Evolutionary conservation across 2,329 filamentous ascomycete genomes (phyloP).

Genomic region (Incumbomyces lentus): DNA sequence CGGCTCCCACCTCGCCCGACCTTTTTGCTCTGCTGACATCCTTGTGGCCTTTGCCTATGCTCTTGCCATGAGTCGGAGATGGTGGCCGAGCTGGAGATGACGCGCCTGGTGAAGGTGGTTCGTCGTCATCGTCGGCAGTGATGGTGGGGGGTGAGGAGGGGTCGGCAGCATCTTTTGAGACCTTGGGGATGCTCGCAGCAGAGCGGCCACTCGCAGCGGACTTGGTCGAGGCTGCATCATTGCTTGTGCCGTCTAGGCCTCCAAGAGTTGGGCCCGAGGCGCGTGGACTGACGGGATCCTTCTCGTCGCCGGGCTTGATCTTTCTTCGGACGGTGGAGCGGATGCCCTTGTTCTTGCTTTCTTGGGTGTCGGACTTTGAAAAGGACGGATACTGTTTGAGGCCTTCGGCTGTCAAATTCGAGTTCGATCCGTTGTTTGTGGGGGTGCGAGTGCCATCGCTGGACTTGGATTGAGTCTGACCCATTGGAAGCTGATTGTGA

Average conservation of each 20-base stretch:
- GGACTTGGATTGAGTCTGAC: slow-evolving; percentile 42
- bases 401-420: slow-evolving; percentile 38
- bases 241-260: slow-evolving; percentile 44
- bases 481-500: slow-evolving; percentile 30
- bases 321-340: slow-evolving; percentile 74
- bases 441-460: slow-evolving; percentile 45
- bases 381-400: slow-evolving; percentile 86
- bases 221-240: slow-evolving; percentile 61
- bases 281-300: slow-evolving; percentile 56
- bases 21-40: slow-evolving; percentile 72
- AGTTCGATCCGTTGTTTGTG: slow-evolving; percentile 28
- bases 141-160: background rate
- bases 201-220: slow-evolving; percentile 62
- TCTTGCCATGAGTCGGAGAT: slow-evolving; percentile 74
- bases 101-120: slow-evolving; percentile 36
- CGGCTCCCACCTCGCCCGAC: slow-evolving; percentile 83
- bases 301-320: slow-evolving; percentile 45
- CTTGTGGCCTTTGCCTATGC: slow-evolving; percentile 61
- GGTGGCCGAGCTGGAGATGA: slow-evolving; percentile 57
- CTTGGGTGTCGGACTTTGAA: slow-evolving; percentile 82
- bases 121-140: slow-evolving; percentile 28
- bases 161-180: no score
- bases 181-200: slow-evolving; percentile 24
- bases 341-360: slow-evolving; percentile 71
- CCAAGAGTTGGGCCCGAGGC: slow-evolving; percentile 57